Evolutionary conservation across 2,329 filamentous ascomycete species (phyloP), one percentile per base, ranked within the genome.

Genomic region (Fonsecaea erecta): DNA sequence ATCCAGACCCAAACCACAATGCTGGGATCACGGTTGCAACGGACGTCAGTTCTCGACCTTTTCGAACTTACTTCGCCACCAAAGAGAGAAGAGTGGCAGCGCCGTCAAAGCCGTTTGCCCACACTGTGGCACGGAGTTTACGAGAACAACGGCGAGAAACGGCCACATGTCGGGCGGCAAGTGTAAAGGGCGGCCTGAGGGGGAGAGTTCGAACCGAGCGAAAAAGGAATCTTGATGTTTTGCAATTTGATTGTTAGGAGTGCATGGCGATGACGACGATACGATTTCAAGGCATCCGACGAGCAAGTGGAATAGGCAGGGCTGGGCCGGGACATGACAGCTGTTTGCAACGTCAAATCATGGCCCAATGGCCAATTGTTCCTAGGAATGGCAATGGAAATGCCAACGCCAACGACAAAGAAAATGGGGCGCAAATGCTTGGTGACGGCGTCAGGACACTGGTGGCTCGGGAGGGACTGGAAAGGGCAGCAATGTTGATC

Each of bases 11-110:
- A 96, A 96, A 79, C 93, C 93, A 52, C 92, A 96, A 76, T 97
- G 94, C 78, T 98, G 92, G 91, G 94, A 97, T 67, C 94, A 98
- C 74, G 94, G 93, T 11, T 98, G 94, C 82, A 97, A 97, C 73
- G 94, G 94, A 21, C 88, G 93, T 32, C 91, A 96, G 74, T 98
- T 98, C 75, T 96, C 92, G 18, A 97, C 94, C 2, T 97, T 97
- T 76, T 97, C 93, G 85, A 97, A 97, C 75, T 85, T 97, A 2
- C 82, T 97, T 40, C 86, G 94, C 68, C 94, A 98, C 76, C 93
- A 97, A 78, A 87, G 94, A 51, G 94, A 98, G 78, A 97, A 97
- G 77, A 96, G 92, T 0, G 94, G 94, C 28, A 93, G 93, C 59
- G 92, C 93, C 11, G 84, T 90, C 32, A 97, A 97, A 80, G 92